Base-by-base conservation (phyloP, 257 asterid genomes). In the Primulina eburnea region DNA sequence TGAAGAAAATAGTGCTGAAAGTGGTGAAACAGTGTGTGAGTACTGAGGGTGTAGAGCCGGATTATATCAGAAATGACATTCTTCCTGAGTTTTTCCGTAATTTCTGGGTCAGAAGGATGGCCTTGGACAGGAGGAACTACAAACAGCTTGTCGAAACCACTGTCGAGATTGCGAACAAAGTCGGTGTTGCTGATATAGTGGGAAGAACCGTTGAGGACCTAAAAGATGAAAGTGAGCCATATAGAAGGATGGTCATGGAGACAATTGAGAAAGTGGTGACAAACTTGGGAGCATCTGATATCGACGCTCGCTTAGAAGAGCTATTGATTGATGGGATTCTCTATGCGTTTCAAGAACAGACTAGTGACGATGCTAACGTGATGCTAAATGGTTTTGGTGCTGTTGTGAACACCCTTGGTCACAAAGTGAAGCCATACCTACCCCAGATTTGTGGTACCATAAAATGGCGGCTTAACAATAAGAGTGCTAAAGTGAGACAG, bases 351-450 rank as follows among this genome's bases (percentile, higher is more conserved):
- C 97, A 91, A 75, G 97, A 91, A 76, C 97, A 91, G 80, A 91
- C 97, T 29, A 90, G 96, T 58, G 97, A 90, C 64, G 97, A 90
- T 74, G 97, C 97, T 37, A 90, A 90, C 50, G 95, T 91, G 74
- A 91, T 91, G 97, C 95, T 91, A 21, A 91, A 89, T 60, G 97
- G 97, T 29, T 90, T 90, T 82, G 97, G 97, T 65, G 97, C 92
- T 63, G 97, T 91, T 71, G 96, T 91, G 38, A 91, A 91, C 72
- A 76, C 97, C 63, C 97, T 91, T 79, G 97, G 97, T 57, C 91
- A 84, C 79, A 81, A 92, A 75, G 96, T 89, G 76, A 87, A 87
- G 78, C 90, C 90, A 4, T 91, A 89, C 81, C 95, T 91, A 74
- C 97, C 97, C 47, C 97, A 91, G 82, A 91, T 91, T 47, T 91